phyloP scores from a whole-genome alignment of 2,329 filamentous ascomycete genomes.

The Fusarium sp. region DNA sequence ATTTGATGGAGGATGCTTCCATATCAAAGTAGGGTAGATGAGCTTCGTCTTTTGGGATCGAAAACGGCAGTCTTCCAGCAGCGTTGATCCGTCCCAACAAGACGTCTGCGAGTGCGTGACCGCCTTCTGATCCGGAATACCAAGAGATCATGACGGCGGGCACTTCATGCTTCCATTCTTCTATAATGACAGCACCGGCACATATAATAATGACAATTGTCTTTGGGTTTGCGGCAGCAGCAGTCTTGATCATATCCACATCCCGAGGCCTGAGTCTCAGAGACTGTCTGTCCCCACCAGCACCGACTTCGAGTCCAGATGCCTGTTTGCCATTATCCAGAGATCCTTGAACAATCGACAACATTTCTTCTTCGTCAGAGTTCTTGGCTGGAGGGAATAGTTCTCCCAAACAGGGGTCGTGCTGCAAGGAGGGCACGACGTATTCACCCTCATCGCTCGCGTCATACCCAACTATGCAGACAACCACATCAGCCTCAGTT shows the following conservation, averaged over 20 bases:
- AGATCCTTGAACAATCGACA: constrained; percentile 1
- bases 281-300: constrained; percentile 37
- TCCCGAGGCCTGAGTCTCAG: constrained; percentile 30
- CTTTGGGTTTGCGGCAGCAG: constrained; percentile 9
- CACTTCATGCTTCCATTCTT: constrained; percentile 33
- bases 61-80: constrained; percentile 36
- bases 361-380: neutral
- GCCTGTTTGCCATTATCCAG: neutral
- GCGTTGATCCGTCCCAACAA: constrained; percentile 25
- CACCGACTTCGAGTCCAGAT: constrained; percentile 12
- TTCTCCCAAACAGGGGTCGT: neutral
- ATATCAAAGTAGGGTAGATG: constrained; percentile 38
- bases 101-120: constrained; percentile 36
- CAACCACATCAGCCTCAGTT: constrained; percentile 29
- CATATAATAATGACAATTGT: constrained; percentile 34
- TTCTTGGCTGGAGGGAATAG: constrained; percentile 12
- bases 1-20: constrained; percentile 24
- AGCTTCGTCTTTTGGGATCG: constrained; percentile 30
- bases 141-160: constrained; percentile 37
- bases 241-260: constrained; percentile 34
- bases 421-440: constrained; percentile 27
- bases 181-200: constrained; percentile 40
- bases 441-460: constrained; percentile 39
- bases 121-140: constrained; percentile 41
- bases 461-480: constrained; percentile 38